Conservation (phyloP, 140 eudicot genomes). For the Cichorium intybus region DNA sequence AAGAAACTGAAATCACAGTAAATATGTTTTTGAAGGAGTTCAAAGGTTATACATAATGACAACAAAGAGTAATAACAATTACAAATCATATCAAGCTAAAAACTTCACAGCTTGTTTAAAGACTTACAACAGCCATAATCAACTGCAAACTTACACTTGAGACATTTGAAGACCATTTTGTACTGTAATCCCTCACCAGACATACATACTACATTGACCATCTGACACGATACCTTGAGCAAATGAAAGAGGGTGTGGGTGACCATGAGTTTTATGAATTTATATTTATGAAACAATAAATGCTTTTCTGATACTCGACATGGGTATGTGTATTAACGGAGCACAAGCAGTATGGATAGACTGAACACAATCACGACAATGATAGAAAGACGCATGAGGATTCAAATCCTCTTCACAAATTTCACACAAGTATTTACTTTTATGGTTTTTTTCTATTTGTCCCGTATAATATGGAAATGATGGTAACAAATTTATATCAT, state of each 20-base stretch:
- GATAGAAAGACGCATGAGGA: too few species aligned
- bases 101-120: not conserved
- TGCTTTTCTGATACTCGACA: slow-evolving; percentile 2
- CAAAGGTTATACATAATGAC: too few species aligned
- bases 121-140: not conserved
- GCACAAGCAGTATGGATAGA: too few species aligned
- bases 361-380: too few species aligned
- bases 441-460: too few species aligned
- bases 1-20: too few species aligned
- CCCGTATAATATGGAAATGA: too few species aligned
- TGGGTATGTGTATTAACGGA: slow-evolving; percentile 7
- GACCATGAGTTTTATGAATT: too few species aligned
- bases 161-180: not conserved
- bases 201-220: not conserved
- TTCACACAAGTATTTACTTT: too few species aligned
- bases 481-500: not conserved
- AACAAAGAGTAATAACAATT: not conserved
- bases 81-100: not conserved
- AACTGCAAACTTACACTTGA: not conserved
- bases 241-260: too few species aligned
- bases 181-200: not conserved
- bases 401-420: too few species aligned
- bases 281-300: not conserved
- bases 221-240: not conserved
- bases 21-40: too few species aligned